Conservation (phyloP, 208 protist species). For the Herpetomonas tarakana region DNA sequence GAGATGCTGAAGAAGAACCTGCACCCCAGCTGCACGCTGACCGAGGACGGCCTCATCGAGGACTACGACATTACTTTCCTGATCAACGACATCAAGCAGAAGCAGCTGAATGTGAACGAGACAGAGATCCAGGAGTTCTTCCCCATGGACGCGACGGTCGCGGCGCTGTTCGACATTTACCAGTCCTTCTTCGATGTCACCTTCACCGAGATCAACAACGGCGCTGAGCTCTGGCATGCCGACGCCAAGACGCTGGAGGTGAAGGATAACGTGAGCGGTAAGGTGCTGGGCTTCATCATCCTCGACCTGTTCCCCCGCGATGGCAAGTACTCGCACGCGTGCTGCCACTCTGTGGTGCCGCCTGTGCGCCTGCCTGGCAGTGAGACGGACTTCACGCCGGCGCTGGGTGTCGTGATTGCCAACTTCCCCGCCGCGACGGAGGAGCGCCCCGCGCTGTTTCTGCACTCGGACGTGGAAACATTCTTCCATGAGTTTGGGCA, state of each 20-base stretch:
- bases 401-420: constrained; percentile 70
- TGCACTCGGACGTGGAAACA: constrained; percentile 78
- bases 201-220: constrained; percentile 70
- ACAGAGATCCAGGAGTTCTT: constrained; percentile 86
- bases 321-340: constrained; percentile 84
- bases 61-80: constrained; percentile 80
- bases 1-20: constrained; percentile 64
- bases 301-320: constrained; percentile 85
- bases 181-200: constrained; percentile 78
- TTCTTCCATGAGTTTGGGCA: constrained; percentile 93
- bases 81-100: constrained; percentile 80
- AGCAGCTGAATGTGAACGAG: constrained; percentile 79
- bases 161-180: constrained; percentile 81
- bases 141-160: constrained; percentile 72
- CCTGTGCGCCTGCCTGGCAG: constrained; percentile 42
- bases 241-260: constrained; percentile 71
- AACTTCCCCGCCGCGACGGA: constrained; percentile 72
- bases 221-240: constrained; percentile 64
- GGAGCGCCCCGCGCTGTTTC: constrained; percentile 72
- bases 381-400: constrained; percentile 68
- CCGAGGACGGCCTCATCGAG: constrained; percentile 47
- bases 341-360: constrained; percentile 76
- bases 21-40: constrained; percentile 68
- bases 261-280: constrained; percentile 48
- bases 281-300: constrained; percentile 74